These are phyloP conservation scores for Pistacia atlantica DNA, from an alignment of 345 rosid genomes.

Conservation along the genomic window DNA sequence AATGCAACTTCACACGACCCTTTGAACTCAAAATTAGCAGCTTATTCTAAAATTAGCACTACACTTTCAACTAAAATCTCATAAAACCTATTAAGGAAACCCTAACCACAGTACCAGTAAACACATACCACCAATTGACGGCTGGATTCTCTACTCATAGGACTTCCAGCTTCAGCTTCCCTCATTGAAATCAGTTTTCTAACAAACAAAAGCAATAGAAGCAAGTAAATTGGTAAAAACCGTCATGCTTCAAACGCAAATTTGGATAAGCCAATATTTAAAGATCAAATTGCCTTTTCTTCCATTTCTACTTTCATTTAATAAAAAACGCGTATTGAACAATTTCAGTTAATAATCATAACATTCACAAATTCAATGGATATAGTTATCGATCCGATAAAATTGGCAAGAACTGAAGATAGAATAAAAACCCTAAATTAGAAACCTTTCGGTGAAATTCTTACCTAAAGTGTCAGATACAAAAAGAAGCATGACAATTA, in stretches of 20 bases:
- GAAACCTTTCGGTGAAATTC: neutral
- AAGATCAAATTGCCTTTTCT: neutral
- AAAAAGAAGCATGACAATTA: neutral
- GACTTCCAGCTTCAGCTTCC: conserved; percentile 25
- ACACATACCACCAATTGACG: conserved; percentile 25
- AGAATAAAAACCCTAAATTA: neutral
- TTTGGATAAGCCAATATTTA: neutral
- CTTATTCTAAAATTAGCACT: neutral
- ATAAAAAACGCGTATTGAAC: neutral
- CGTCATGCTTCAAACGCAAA: neutral
- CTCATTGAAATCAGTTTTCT: conserved; percentile 17
- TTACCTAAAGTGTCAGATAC: conserved; percentile 3
- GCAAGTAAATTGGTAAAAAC: neutral
- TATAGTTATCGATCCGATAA: neutral
- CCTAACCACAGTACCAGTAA: neutral
- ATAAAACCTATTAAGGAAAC: neutral
- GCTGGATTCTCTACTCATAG: conserved; percentile 28
- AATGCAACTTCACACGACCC: neutral
- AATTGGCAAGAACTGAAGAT: neutral
- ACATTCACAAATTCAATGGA: neutral
- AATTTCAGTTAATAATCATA: neutral
- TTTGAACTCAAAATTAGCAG: neutral
- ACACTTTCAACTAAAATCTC: neutral
- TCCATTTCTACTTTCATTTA: neutral
- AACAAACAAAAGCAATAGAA: neutral